Evolutionary conservation across 331 rosid genomes (phyloP).

Genomic region (Dryas integrifolia): DNA sequence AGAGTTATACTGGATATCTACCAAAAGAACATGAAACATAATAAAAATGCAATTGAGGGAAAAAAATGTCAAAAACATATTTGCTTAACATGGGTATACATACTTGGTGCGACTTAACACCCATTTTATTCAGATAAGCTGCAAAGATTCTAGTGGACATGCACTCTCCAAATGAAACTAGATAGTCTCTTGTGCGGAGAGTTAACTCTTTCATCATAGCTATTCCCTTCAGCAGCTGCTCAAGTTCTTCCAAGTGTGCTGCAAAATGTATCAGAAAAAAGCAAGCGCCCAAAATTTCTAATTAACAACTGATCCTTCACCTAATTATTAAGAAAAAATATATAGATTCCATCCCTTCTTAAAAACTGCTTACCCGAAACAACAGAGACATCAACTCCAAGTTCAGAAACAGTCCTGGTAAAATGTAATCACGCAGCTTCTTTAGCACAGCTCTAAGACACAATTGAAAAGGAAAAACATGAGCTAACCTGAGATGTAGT

Average conservation of each 20-base stretch:
- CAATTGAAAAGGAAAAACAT: neutral
- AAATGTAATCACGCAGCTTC: constrained; percentile 20
- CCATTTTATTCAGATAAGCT: constrained; percentile 57
- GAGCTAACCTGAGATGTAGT: constrained; percentile 57
- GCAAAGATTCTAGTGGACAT: constrained; percentile 85
- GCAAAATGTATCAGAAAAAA: neutral
- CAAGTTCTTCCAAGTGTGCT: constrained; percentile 25
- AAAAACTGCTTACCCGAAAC: constrained; percentile 43
- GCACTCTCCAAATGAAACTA: constrained; percentile 92
- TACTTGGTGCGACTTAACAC: constrained; percentile 71
- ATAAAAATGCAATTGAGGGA: neutral
- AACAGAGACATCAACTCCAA: constrained; percentile 53
- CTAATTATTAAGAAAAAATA: neutral
- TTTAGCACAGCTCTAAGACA: constrained; percentile 6
- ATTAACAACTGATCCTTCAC: constrained; percentile 3
- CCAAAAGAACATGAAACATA: neutral
- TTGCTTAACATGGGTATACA: constrained; percentile 25
- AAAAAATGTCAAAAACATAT: neutral
- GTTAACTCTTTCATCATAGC: constrained; percentile 87
- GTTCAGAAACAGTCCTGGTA: constrained; percentile 53
- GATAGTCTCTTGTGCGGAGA: constrained; percentile 67
- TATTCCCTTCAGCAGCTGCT: constrained; percentile 80
- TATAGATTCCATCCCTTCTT: neutral
- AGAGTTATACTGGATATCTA: neutral
- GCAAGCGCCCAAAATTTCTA: constrained; percentile 7